Base-by-base conservation (phyloP, 2,329 filamentous ascomycete genomes). In the Fusarium pilosicola region DNA sequence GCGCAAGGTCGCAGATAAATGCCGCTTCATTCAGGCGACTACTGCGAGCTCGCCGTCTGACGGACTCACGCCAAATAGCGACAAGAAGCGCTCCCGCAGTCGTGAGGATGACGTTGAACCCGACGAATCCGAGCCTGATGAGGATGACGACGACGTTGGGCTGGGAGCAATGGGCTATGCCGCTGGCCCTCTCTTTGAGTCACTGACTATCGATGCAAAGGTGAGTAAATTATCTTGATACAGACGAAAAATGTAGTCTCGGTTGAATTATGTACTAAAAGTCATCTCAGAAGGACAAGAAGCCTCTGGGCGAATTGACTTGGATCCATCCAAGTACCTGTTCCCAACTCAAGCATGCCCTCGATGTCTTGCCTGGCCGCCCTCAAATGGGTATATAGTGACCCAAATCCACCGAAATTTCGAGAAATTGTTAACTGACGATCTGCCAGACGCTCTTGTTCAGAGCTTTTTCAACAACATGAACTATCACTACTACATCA, bases 401-500 rank as follows among this genome's bases (percentile, higher is more conserved):
- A 20, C 20, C 13, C 3, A 34, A 26, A 24, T 10, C 7, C 26
- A 22, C 5, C 5, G 7, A 2, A 30, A 15, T 24, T 11, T 39
- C 9, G 10, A 18, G 12, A 22, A 26, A 24, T 6, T 4, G 15
- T 28, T 8, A 15, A 5, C 66, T 75, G 15, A 75, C 32, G 8
- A 17, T 5, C 17, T 13, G 3, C 24, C 12, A 83, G 82, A 83
- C 62, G 73, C 76, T 5, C 75, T 83, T 20, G 79, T 83, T 10
- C 78, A 83, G 41, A 82, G 80, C 70, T 83, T 83, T 55, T 73
- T 83, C 28, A 75, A 78, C 57, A 76, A 77, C 28, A 79, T 81
- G 67, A 83, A 83, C 59, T 83, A 77, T 39, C 81, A 83, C 55
- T 81, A 81, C 77, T 83, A 83, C 70, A 81, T 83, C 58, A 76